Evolutionary conservation across 2,329 filamentous ascomycete species (phyloP).

Genomic region (Exophiala aquamarina): DNA sequence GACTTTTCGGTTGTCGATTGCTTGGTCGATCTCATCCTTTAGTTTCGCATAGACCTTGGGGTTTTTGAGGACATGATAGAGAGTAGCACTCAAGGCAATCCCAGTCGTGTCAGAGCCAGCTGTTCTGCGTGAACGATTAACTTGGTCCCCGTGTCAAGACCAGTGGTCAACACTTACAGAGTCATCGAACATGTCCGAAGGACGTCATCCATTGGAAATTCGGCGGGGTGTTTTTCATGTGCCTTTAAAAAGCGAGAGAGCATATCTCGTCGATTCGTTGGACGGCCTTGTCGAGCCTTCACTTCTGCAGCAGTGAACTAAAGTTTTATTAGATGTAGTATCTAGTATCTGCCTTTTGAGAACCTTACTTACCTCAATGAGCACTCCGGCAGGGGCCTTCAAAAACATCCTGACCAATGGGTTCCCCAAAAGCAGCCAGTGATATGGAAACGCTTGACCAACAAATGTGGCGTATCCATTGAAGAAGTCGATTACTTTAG

Average conservation of each 20-base stretch:
- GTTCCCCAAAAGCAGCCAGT: no score
- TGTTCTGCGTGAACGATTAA: slow-evolving; percentile 33
- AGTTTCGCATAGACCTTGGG: slow-evolving; percentile 36
- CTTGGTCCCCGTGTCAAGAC: slow-evolving; percentile 42
- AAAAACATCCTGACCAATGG: slow-evolving; percentile 35
- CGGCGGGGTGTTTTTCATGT: slow-evolving; percentile 42
- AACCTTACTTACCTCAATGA: slow-evolving; percentile 17
- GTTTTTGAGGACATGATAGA: slow-evolving; percentile 71
- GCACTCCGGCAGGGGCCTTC: no score
- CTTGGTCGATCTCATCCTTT: slow-evolving; percentile 11
- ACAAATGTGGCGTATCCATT: slow-evolving; percentile 38
- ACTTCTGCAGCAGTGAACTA: slow-evolving; percentile 7
- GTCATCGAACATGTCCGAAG: slow-evolving; percentile 44
- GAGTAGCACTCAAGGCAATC: slow-evolving; percentile 61
- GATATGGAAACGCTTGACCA: no score
- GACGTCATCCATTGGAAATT: no score
- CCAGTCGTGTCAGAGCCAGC: slow-evolving; percentile 14
- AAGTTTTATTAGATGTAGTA: slow-evolving; percentile 3
- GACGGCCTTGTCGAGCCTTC: no score
- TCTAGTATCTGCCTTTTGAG: slow-evolving; percentile 19
- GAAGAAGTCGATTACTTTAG: slow-evolving; percentile 34
- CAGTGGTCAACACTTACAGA: slow-evolving; percentile 39
- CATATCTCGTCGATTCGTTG: no score
- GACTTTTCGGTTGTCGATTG: slow-evolving; percentile 25
- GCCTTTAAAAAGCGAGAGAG: slow-evolving; percentile 45